These are phyloP conservation scores for Entomortierella lignicola DNA, from an alignment of 192 early-diverging fungal species.

Conservation along the genomic window DNA sequence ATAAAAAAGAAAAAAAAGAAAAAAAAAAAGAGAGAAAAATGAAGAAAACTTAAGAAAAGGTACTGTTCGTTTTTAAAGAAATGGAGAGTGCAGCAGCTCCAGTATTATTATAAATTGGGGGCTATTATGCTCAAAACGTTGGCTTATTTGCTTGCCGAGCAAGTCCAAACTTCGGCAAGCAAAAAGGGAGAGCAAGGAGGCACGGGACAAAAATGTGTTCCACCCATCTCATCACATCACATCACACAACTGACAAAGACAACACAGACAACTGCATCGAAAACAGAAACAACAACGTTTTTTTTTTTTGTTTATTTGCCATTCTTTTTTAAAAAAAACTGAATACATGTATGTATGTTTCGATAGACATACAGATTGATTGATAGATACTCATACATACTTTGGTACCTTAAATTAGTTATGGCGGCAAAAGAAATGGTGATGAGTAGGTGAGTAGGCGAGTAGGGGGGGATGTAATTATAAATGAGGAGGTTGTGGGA, in stretches of 20 bases:
- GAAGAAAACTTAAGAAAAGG: background rate
- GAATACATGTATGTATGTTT: background rate
- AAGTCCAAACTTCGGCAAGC: slow-evolving; percentile 35
- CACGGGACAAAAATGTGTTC: slow-evolving; percentile 11
- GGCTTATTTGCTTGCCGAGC: no score
- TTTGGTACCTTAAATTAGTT: no score
- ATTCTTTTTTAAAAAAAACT: background rate
- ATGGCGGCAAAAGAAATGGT: background rate
- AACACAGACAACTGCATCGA: background rate
- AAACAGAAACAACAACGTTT: background rate
- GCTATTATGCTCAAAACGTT: no score
- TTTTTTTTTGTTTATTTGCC: background rate
- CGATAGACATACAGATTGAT: no score
- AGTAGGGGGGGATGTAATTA: background rate
- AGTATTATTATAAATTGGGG: no score
- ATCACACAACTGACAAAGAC: background rate
- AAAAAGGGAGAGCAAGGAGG: slow-evolving; percentile 25
- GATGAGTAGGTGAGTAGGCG: background rate
- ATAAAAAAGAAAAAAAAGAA: background rate
- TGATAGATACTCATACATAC: no score
- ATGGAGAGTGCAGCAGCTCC: no score
- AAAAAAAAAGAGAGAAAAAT: background rate
- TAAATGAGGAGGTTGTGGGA: background rate
- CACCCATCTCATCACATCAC: background rate
- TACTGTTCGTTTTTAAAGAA: no score